Percentiles rank a stretch among this genome's conserved stretches.
phyloP scores from a whole-genome alignment of 257 asterid species.

The Ehretia macrophylla region DNA sequence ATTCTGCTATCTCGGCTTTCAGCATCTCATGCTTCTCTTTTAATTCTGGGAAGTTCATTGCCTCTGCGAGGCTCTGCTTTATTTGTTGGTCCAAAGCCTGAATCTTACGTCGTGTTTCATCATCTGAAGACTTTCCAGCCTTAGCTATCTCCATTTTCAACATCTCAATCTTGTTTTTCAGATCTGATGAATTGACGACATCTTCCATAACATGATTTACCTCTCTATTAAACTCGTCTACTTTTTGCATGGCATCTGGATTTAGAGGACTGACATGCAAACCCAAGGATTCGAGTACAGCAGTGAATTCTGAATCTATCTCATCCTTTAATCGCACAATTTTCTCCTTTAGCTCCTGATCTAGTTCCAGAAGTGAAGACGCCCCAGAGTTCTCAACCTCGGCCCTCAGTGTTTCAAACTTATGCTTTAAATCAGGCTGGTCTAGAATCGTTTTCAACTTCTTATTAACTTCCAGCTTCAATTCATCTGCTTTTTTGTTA shows the following conservation, averaged over 20 bases:
- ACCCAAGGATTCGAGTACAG: conserved; percentile 44
- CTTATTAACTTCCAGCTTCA: conserved; percentile 49
- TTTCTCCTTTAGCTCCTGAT: conserved; percentile 55
- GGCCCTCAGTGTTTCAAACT: conserved; percentile 47
- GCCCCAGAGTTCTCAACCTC: conserved; percentile 50
- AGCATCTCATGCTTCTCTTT: conserved; percentile 56
- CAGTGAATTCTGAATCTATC: conserved; percentile 42
- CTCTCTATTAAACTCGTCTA: conserved; percentile 45
- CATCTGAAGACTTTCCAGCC: conserved; percentile 46
- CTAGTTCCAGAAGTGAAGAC: conserved; percentile 28
- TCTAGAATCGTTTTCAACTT: conserved; percentile 42
- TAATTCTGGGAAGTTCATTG: conserved; percentile 41
- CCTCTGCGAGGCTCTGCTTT: conserved; percentile 48
- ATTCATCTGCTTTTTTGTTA: conserved; percentile 20
- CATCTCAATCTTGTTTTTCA: conserved; percentile 64
- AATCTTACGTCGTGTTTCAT: conserved; percentile 48
- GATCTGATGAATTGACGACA: conserved; percentile 32
- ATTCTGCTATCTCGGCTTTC: conserved; percentile 40
- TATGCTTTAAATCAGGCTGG: conserved; percentile 51
- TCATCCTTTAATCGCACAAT: conserved; percentile 46
- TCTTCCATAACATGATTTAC: conserved; percentile 42
- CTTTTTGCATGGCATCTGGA: conserved; percentile 30
- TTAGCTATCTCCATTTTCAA: conserved; percentile 49
- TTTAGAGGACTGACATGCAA: conserved; percentile 21
- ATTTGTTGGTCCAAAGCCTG: conserved; percentile 51